A percentile compares a stretch with the other conserved stretches of the same genome.
phyloP scores from a whole-genome alignment of 2,329 filamentous ascomycete genomes.

The Trichoderma citrinoviride region DNA sequence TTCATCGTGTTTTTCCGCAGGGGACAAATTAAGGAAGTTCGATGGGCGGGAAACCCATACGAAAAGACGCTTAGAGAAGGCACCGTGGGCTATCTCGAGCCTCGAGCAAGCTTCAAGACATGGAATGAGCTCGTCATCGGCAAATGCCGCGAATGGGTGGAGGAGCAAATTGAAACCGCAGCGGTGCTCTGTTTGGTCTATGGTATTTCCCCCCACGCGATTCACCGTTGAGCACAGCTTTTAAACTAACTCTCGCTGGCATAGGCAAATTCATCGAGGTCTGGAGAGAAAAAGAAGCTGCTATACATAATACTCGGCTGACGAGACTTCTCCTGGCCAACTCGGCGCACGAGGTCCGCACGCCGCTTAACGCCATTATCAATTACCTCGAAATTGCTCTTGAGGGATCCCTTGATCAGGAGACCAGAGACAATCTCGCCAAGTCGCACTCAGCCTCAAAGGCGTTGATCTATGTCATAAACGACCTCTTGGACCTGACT shows the following conservation, averaged over 20 bases:
- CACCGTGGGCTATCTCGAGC: constrained; percentile 72
- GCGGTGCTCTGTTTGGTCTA: constrained; percentile 86
- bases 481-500: constrained; percentile 83
- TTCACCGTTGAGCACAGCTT: neutral
- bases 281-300: constrained; percentile 86
- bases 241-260: neutral
- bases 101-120: constrained; percentile 72
- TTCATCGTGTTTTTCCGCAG: constrained; percentile 92
- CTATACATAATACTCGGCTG: constrained; percentile 76
- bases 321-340: constrained; percentile 79
- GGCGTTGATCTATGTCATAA: constrained; percentile 90
- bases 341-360: constrained; percentile 87
- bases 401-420: constrained; percentile 73
- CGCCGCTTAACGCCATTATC: constrained; percentile 88
- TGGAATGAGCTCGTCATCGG: constrained; percentile 81
- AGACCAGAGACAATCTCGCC: constrained; percentile 79
- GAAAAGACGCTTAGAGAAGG: constrained; percentile 73
- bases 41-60: constrained; percentile 85
- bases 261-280: constrained; percentile 78
- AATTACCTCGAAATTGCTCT: constrained; percentile 91
- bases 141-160: constrained; percentile 82
- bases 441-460: constrained; percentile 89
- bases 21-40: constrained; percentile 71
- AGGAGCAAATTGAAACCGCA: constrained; percentile 85
- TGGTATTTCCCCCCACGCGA: constrained; percentile 44